These are phyloP conservation scores for Aegilops longissima DNA, from an alignment of 176 grass and related monocot genomes.

Conservation along the genomic window DNA sequence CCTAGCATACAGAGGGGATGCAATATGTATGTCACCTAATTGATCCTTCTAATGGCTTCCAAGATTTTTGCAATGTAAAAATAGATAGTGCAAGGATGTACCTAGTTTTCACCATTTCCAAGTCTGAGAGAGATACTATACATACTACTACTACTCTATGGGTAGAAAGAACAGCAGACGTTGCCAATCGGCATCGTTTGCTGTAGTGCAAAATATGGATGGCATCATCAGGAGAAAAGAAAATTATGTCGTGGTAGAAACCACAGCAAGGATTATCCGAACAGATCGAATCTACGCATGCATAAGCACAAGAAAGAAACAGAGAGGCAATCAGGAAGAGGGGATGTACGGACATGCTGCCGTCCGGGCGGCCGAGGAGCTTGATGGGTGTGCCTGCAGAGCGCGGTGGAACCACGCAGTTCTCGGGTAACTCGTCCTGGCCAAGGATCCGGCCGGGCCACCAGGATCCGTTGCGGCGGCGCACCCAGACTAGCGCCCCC, in stretches of 20 bases:
- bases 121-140: neutral
- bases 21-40: neutral
- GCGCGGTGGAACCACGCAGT: slow-evolving; percentile 60
- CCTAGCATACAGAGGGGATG: slow-evolving; percentile 18
- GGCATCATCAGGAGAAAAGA: neutral
- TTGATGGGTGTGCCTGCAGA: slow-evolving; percentile 92
- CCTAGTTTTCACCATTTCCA: neutral
- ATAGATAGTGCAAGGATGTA: neutral
- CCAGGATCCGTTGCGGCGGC: slow-evolving; percentile 97
- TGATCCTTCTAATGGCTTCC: neutral
- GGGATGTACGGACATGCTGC: slow-evolving; percentile 73
- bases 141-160: neutral
- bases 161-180: neutral
- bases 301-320: slow-evolving; percentile 19
- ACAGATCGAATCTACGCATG: slow-evolving; percentile 19
- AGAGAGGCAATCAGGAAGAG: slow-evolving; percentile 5
- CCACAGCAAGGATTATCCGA: neutral
- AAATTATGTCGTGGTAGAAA: neutral
- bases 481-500: slow-evolving; percentile 93
- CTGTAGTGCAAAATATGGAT: slow-evolving; percentile 11
- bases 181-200: neutral
- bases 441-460: slow-evolving; percentile 90
- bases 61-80: neutral
- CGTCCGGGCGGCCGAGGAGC: slow-evolving; percentile 88
- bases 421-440: slow-evolving; percentile 64